Base-by-base conservation (phyloP, 148 eudicot species). In the Camellia lanceoleosa region DNA sequence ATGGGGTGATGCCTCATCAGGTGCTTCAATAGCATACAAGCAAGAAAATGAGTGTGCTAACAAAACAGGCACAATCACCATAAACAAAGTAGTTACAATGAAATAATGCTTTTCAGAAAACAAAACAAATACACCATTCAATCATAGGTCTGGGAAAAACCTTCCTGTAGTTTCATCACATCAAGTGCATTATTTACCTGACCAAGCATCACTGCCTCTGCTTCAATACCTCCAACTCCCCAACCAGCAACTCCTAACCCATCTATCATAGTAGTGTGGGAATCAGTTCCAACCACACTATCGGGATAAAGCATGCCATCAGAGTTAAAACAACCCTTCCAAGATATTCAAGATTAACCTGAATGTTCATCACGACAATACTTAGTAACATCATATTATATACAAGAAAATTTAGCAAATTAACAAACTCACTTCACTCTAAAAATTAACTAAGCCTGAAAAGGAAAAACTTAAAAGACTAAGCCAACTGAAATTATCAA, bases 221-320 rank as follows among this genome's bases (percentile, higher is more conserved):
- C 99, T 83, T 96, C 99, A 82, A 96, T 96, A 83, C 98, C 99
- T 80, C 99, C 98, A 71, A 93, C 98, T 82, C 99, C 99, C 99
- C 99, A 96, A 18, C 99, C 99, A 84, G 99, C 98, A 88, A 96
- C 99, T 71, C 99, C 99, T 23, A 96, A 83, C 42, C 99, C 99
- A 77, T 96, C 98, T 74, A 96, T 94, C 99, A 96, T 96, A 13
- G 99, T 96, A 73, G 99, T 96, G 84, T 96, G 99, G 46, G 98
- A 96, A 86, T 96, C 99, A 61, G 99, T 96, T 49, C 99, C 99
- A 59, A 96, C 99, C 5, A 96, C 99, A 87, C 98, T 96, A 84
- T 96, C 99, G 43, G 99, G 99, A 79, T 96, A 96, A 47, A 96
- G 90, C 70, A 92, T 74, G 58, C 99, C 99, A 6, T 91, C 87